Percentiles rank a stretch among this genome's conserved stretches.
These are phyloP conservation scores for Agaricales sp. DNA, from an alignment of 1,284 basidiomycete species.

Conservation along the genomic window DNA sequence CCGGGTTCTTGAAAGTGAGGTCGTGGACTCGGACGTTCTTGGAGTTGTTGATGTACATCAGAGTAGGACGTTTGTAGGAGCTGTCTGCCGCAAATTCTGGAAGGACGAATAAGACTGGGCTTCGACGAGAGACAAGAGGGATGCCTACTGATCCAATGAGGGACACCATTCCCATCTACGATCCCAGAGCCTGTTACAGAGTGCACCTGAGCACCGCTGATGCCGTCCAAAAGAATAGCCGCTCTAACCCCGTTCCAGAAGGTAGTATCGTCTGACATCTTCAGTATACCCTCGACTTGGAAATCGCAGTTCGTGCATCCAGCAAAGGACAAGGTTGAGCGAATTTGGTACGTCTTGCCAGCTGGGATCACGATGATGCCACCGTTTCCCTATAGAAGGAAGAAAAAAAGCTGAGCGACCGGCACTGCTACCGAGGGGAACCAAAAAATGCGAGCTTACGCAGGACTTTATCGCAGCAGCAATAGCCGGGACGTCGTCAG, in stretches of 20 bases:
- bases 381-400: no score
- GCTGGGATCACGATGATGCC: slow-evolving; percentile 20
- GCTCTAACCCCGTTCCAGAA: slow-evolving; percentile 20
- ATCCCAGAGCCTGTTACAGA: slow-evolving; percentile 19
- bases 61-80: slow-evolving; percentile 17
- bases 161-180: slow-evolving; percentile 20
- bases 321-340: slow-evolving; percentile 18
- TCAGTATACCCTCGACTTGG: slow-evolving; percentile 20
- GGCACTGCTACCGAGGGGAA: no score
- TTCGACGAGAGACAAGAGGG: not conserved
- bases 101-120: not conserved
- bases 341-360: slow-evolving; percentile 16
- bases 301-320: slow-evolving; percentile 17
- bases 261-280: slow-evolving; percentile 17
- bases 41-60: slow-evolving; percentile 18
- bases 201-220: slow-evolving; percentile 16
- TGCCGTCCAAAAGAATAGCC: slow-evolving; percentile 15
- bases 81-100: slow-evolving; percentile 17
- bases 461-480: no score
- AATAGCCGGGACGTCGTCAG: no score
- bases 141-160: slow-evolving; percentile 18
- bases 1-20: slow-evolving; percentile 18
- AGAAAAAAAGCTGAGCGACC: no score
- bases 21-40: slow-evolving; percentile 17
- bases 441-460: no score